Conservation (phyloP, 1,139 yeast genomes). For the Meyerozyma elateridarum region DNA sequence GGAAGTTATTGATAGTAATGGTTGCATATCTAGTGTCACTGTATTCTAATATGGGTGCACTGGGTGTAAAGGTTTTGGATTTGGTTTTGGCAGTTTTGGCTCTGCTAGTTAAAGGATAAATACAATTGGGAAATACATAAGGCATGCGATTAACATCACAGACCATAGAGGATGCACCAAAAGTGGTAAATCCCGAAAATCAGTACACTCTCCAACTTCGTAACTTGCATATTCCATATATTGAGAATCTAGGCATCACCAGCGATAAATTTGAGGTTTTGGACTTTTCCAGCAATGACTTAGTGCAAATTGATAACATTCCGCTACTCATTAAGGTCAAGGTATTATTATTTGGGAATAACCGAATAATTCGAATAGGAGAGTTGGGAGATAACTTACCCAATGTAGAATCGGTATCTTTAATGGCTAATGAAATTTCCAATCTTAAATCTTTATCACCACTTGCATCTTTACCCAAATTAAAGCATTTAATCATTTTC, state of each 20-base stretch:
- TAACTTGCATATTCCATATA: conserved; percentile 25
- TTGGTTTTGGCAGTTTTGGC: too few relatives aligned
- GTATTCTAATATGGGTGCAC: conserved; percentile 15
- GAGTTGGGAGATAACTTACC: conserved; percentile 30
- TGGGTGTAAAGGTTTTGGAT: too few relatives aligned
- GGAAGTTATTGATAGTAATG: conserved; percentile 47
- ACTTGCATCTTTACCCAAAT: conserved; percentile 27
- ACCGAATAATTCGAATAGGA: conserved; percentile 44
- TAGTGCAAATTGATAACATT: conserved; percentile 48
- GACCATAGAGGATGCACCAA: conserved; percentile 28
- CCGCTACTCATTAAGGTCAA: conserved; percentile 44
- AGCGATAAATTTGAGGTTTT: conserved; percentile 44
- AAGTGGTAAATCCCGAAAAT: conserved; percentile 33
- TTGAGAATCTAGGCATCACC: conserved; percentile 34
- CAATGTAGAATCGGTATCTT: conserved; percentile 43
- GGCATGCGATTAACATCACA: conserved; percentile 37
- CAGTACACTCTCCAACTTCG: conserved; percentile 34
- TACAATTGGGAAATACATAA: not conserved
- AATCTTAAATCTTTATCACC: conserved; percentile 36
- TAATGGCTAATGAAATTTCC: conserved; percentile 48
- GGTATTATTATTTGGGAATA: conserved; percentile 53
- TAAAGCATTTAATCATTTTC: conserved; percentile 46
- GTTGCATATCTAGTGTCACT: conserved; percentile 30
- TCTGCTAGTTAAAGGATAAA: too few relatives aligned
- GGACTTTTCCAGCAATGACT: conserved; percentile 65